phyloP scores from a whole-genome alignment of 305 asterid genomes.

The Stenogyne calaminthoides region DNA sequence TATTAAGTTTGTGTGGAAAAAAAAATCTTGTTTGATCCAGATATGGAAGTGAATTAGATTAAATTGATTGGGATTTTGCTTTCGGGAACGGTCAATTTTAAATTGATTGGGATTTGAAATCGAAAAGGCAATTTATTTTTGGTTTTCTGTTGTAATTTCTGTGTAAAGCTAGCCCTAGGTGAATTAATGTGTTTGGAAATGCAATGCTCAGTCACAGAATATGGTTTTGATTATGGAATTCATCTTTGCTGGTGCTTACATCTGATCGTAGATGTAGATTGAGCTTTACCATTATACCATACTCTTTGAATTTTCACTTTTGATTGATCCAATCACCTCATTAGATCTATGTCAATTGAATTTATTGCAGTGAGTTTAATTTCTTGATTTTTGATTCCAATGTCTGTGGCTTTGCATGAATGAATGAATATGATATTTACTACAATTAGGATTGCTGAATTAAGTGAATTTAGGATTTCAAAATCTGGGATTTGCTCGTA shows the following conservation, averaged over 20 bases:
- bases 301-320: not conserved
- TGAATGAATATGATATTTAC: not conserved
- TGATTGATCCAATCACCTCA: not conserved
- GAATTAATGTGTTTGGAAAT: not conserved
- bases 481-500: not conserved
- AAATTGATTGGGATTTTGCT: constrained; percentile 12
- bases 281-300: not conserved
- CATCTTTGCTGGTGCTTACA: not conserved
- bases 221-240: constrained; percentile 6
- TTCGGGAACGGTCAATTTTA: not conserved
- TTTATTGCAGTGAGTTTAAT: not conserved
- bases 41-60: constrained; percentile 8
- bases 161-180: not conserved
- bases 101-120: not conserved
- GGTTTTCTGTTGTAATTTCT: constrained; percentile 1
- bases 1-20: not conserved
- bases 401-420: constrained; percentile 4
- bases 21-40: constrained; percentile 4
- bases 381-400: constrained; percentile 7
- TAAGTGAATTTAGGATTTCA: not conserved
- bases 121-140: not conserved
- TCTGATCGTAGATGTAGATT: constrained; percentile 8
- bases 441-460: not conserved
- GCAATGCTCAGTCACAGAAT: not conserved
- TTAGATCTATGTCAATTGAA: not conserved